Percentiles rank a stretch among this genome's conserved stretches.
These are phyloP conservation scores for Symbiodinium natans DNA, from an alignment of 73 alveolate genomes.

Conservation along the genomic window DNA sequence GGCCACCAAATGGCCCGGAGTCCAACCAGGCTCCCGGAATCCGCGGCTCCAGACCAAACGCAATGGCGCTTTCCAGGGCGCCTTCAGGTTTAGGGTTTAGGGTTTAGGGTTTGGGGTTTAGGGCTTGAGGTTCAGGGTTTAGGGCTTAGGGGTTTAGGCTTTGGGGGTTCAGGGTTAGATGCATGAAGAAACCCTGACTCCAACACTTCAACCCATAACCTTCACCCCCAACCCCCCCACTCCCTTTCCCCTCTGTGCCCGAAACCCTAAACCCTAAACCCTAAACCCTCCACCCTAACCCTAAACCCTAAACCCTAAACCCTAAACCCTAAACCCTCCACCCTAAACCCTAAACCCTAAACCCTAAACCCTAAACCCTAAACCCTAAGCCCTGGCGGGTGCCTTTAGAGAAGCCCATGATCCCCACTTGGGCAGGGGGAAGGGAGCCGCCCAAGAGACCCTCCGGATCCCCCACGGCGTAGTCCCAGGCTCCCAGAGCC, in stretches of 20 bases:
- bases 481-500: conserved; percentile 15
- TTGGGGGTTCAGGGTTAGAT: no score
- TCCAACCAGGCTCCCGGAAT: neutral
- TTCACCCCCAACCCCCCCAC: no score
- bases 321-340: no score
- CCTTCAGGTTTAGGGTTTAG: neutral
- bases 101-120: no score
- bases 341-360: neutral
- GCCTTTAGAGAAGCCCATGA: neutral
- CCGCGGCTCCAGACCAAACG: neutral
- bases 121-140: no score
- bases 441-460: neutral
- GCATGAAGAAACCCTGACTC: no score
- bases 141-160: no score
- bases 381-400: neutral
- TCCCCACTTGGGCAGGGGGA: neutral
- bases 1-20: neutral
- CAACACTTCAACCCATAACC: no score
- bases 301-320: no score
- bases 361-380: neutral
- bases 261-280: no score
- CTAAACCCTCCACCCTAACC: no score
- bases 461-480: conserved; percentile 1
- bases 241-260: no score
- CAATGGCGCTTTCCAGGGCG: neutral